These are phyloP conservation scores for Ascochyta pisi DNA, from an alignment of 2,329 filamentous ascomycete genomes.

Conservation along the genomic window DNA sequence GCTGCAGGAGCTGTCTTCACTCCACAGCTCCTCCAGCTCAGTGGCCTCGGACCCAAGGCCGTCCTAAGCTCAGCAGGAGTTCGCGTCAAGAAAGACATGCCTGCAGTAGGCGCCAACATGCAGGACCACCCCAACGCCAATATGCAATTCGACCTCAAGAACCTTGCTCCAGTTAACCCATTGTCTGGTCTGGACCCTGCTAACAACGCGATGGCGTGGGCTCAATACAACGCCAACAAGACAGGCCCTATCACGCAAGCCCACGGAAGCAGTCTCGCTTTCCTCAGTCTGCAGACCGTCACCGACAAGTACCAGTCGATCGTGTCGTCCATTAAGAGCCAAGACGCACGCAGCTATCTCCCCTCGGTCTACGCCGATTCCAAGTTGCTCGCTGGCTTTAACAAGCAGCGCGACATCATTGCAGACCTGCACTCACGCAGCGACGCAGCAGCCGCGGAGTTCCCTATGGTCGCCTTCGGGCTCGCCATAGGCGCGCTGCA, in stretches of 20 bases:
- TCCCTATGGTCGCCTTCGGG: constrained; percentile 36
- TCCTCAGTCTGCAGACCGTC: constrained; percentile 27
- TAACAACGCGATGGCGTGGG: constrained; percentile 34
- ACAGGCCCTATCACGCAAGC: constrained; percentile 39
- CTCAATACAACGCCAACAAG: constrained; percentile 33
- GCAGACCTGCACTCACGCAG: constrained; percentile 23
- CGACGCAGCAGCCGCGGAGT: constrained; percentile 44
- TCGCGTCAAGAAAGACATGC: constrained; percentile 34
- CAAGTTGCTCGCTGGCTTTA: constrained; percentile 28
- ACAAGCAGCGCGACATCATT: constrained; percentile 36
- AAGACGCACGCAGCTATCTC: constrained; percentile 26
- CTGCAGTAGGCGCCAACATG: constrained; percentile 43
- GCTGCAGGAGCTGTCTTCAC: constrained; percentile 65
- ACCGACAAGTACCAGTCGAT: constrained; percentile 26
- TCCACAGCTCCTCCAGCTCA: constrained; percentile 57
- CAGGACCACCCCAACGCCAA: constrained; percentile 40
- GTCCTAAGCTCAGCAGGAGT: constrained; percentile 34
- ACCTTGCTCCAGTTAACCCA: constrained; percentile 28
- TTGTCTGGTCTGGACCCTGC: constrained; percentile 30
- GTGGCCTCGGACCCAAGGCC: constrained; percentile 37
- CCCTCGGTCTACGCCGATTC: constrained; percentile 28
- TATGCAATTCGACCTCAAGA: constrained; percentile 32
- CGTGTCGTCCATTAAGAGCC: constrained; percentile 25
- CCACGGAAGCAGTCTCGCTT: constrained; percentile 33
- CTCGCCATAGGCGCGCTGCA: constrained; percentile 30